Evolutionary conservation across 2,329 filamentous ascomycete genomes (phyloP).

Genomic region (Cytospora mali): DNA sequence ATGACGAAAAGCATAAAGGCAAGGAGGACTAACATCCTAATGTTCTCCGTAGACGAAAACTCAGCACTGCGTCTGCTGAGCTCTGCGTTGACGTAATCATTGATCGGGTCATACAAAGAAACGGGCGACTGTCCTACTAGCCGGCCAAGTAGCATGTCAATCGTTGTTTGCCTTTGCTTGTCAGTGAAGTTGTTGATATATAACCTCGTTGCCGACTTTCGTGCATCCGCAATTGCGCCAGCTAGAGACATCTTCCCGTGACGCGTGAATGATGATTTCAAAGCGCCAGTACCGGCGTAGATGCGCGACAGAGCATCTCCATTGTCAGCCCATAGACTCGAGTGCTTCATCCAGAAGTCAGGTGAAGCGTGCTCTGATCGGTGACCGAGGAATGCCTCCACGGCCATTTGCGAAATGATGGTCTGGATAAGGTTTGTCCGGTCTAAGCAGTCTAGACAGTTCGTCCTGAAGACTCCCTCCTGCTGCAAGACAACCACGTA

Average conservation of each 20-base stretch:
- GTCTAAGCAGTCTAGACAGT: slow-evolving; percentile 94
- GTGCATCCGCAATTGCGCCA: slow-evolving; percentile 89
- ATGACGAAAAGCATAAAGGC: slow-evolving; percentile 5
- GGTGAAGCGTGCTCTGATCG: slow-evolving; percentile 67
- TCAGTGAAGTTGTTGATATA: slow-evolving; percentile 99
- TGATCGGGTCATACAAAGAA: slow-evolving; percentile 89
- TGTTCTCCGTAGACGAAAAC: slow-evolving; percentile 73
- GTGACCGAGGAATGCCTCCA: slow-evolving; percentile 81
- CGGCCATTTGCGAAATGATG: slow-evolving; percentile 89
- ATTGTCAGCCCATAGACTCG: slow-evolving; percentile 95
- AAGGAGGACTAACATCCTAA: slow-evolving; percentile 65
- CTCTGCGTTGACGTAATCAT: slow-evolving; percentile 83
- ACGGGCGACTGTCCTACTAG: slow-evolving; percentile 83
- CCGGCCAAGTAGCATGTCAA: slow-evolving; percentile 87
- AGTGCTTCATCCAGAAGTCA: slow-evolving; percentile 92
- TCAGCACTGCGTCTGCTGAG: slow-evolving; percentile 68
- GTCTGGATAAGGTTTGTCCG: slow-evolving; percentile 96
- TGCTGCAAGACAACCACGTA: slow-evolving; percentile 80
- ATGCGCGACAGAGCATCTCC: slow-evolving; percentile 93
- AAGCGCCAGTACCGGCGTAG: slow-evolving; percentile 91
- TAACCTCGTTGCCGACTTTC: slow-evolving; percentile 89
- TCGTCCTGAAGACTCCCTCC: slow-evolving; percentile 93
- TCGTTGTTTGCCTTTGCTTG: slow-evolving; percentile 88
- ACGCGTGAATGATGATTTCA: slow-evolving; percentile 94
- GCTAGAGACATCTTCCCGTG: slow-evolving; percentile 95